These are phyloP conservation scores for Peronospora belbahrii DNA, from an alignment of 352 stramenopile genomes.

Conservation along the genomic window DNA sequence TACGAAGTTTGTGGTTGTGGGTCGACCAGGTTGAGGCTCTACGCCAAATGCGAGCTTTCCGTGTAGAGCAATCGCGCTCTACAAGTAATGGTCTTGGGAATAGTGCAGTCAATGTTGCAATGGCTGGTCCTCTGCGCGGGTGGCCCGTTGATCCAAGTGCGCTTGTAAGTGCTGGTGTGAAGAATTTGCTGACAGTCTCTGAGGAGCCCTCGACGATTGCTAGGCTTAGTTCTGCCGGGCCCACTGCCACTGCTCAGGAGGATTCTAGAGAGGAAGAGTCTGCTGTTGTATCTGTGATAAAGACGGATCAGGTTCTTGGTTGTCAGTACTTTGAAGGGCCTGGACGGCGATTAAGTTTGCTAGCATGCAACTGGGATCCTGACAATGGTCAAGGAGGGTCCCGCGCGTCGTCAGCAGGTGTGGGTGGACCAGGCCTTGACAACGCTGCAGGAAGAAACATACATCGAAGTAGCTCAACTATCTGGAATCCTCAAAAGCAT, in stretches of 20 bases:
- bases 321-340: slow-evolving; percentile 72
- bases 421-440: slow-evolving; percentile 24
- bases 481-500: slow-evolving; percentile 55
- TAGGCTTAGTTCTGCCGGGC: slow-evolving; percentile 1
- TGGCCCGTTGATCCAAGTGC: slow-evolving; percentile 68
- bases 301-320: slow-evolving; percentile 54
- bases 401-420: slow-evolving; percentile 13
- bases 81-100: slow-evolving; percentile 22
- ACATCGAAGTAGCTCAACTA: slow-evolving; percentile 56
- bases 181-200: slow-evolving; percentile 43
- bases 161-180: slow-evolving; percentile 54
- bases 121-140: slow-evolving; percentile 41
- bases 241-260: slow-evolving; percentile 13
- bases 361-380: slow-evolving; percentile 81
- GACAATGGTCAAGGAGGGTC: slow-evolving; percentile 39
- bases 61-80: slow-evolving; percentile 35
- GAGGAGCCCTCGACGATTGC: slow-evolving; percentile 13
- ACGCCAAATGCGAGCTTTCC: slow-evolving; percentile 49
- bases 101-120: slow-evolving; percentile 19
- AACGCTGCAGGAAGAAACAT: slow-evolving; percentile 30
- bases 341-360: slow-evolving; percentile 50
- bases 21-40: slow-evolving; percentile 76
- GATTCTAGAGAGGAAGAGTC: slow-evolving; percentile 17
- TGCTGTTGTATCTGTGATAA: slow-evolving; percentile 37
- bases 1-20: slow-evolving; percentile 74